Base-by-base conservation (phyloP, 179 eudicot species). In the Vitellaria paradoxa region DNA sequence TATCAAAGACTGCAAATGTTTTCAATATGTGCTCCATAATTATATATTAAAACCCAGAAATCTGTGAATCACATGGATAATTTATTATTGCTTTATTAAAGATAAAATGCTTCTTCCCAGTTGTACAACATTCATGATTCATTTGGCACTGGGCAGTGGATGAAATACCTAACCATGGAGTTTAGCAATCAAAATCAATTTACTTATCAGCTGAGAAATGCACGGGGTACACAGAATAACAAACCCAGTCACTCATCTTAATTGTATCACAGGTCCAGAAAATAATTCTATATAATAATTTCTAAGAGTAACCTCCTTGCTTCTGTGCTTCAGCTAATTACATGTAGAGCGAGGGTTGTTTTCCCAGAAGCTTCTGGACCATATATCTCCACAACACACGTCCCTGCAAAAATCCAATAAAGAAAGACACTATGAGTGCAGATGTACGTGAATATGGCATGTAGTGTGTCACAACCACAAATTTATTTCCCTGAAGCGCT, bases 361-460 rank as follows among this genome's bases (percentile, higher is more conserved):
- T 91, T 91, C 61, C 95, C 95, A 81, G 95, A 91, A 79, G 95
- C 95, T 83, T 91, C 95, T 15, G 95, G 93, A 77, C 95, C 95
- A 85, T 85, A 91, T 75, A 91, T 91, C 86, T 91, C 95, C 57
- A 91, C 84, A 70, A 91, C 95, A n/a, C n/a, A 57, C 95, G 92
- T 59, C 95, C 95, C 95, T 91, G 77, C 49, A 80, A 17, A 21
- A 81, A 64, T 2, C 45, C 50, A 64, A 71, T 0, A 21, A 24
- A n/a, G n/a, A n/a, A n/a, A 72, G 8, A 30, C 11, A 13, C 20
- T 61, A 75, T 60, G 59, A 9, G 18, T 26, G 40, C 12, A 30
- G 9, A 49, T 3, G 13, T 49, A 47, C 50, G 37, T 24, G 30
- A 26, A 64, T 30, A n/a, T 15, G 78, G 49, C 20, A 66, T 8